Evolutionary conservation across 2,329 filamentous ascomycete genomes (phyloP), one percentile per base, ranked within the genome.

Genomic region (Paraconiothyrium sp.): DNA sequence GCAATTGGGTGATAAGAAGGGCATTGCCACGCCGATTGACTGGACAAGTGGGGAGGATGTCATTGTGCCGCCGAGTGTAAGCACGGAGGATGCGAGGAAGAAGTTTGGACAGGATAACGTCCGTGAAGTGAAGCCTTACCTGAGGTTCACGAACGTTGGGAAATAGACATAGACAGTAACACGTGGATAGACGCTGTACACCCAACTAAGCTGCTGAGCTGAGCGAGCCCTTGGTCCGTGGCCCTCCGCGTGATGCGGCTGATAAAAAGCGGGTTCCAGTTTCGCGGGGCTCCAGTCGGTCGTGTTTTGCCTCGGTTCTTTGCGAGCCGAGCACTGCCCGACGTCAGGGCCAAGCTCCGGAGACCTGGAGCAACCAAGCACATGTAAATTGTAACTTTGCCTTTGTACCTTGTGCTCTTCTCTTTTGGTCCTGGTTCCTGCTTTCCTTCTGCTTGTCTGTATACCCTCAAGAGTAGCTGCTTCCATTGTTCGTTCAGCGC

Each of bases 41-140:
- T 97, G 93, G 93, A 84, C 90, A 43, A 89, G 89, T 48, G 93
- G 93, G 58, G 91, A 97, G 74, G 93, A 97, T 78, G 94, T 97
- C 70, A 97, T 97, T 76, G 92, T 97, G 66, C 92, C 93, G 76
- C 92, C 93, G 50, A 85, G 84, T 64, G 88, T 97, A 77, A 90
- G 88, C 78, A 93, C 92, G 65, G 91, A 92, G 79, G 90, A 95
- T 83, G 94, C 93, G 76, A 90, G 90, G 86, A 89, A 90, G 82
- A 89, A 97, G 76, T 97, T 97, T 86, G 50, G 50, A 5, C 32
- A 54, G 50, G 92, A 92, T 65, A 86, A 94, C 61, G 82, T 89
- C 39, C 80, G 83, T 69, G 85, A 87, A 77, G 80, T 89, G 55
- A 88, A 87, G 82, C 85, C 86, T 72, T 89, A 94, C 82, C 84